Base-by-base conservation (phyloP, 148 eudicot genomes). In the Silene conica region DNA sequence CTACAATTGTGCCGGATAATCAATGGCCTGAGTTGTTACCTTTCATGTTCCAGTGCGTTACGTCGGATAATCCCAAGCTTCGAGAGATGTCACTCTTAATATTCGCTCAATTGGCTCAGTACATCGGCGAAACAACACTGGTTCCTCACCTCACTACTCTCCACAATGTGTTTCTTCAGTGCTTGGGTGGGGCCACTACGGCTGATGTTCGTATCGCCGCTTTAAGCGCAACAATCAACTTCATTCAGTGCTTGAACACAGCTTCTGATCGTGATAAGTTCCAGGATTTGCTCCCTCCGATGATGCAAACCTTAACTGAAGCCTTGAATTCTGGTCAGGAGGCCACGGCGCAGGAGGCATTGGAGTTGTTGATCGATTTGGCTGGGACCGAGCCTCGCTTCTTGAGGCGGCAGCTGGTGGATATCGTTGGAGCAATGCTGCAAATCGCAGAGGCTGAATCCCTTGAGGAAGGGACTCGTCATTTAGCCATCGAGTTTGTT, bases 371-470 rank as follows among this genome's bases (percentile, higher is more conserved):
- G 82, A 92, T 92, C 25, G 97, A 92, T 72, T 83, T 92, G 77
- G 97, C 96, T 0, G 97, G 93, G 23, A 83, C 96, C 0, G 97
- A 92, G 70, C 97, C 97, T 0, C 80, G 97, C 81, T 92, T 90
- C 67, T 72, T 92, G 74, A 82, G 97, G 74, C 80, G 97, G 82
- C 97, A 92, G 77, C 80, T 92, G 6, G 88, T 86, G 22, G 96
- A 92, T 55, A 91, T 92, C 12, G 97, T 92, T 3, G 96, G 90
- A 25, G 83, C 96, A 38, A 92, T 92, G 97, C 78, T 92, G 71
- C 97, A 92, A 74, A 90, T 92, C 58, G 96, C 93, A 0, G 93
- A 92, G 90, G 96, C 97, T 0, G 85, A 88, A 25, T 76, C 76
- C 8, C 76, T 92, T 34, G 96, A 92, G 72, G 97, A 92, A 73